These are phyloP conservation scores for Teunomyces funiuensis DNA, from an alignment of 805 yeast genomes.

Conservation along the genomic window DNA sequence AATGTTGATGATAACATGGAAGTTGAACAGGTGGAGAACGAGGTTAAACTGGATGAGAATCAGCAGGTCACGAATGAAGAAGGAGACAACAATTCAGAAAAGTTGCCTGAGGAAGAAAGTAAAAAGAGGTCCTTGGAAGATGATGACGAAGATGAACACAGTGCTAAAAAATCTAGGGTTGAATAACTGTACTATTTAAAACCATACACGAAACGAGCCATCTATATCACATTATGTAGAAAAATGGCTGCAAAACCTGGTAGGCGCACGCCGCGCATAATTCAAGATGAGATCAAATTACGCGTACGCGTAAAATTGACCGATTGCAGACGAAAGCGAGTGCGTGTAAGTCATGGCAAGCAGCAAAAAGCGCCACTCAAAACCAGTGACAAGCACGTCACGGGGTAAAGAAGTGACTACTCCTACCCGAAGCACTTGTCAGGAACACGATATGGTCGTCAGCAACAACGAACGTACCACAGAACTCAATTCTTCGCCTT, in stretches of 20 bases:
- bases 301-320: conserved; percentile 5
- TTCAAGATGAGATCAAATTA: conserved; percentile 1
- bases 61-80: no score
- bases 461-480: conserved; percentile 10
- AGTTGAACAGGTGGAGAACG: conserved; percentile 6
- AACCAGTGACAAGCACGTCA: neutral
- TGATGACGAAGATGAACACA: neutral
- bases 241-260: conserved; percentile 3
- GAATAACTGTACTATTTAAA: conserved; percentile 1
- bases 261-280: neutral
- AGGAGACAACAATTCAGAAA: no score
- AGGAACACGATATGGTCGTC: no score
- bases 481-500: conserved; percentile 26
- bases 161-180: neutral
- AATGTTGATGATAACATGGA: conserved; percentile 7
- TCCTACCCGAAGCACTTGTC: neutral
- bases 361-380: neutral
- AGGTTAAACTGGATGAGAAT: no score
- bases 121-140: neutral
- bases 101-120: no score
- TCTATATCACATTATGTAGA: neutral
- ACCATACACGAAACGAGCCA: neutral
- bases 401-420: neutral
- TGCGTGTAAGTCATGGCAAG: conserved; percentile 3
- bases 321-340: neutral